Conservation (phyloP, 2,329 filamentous ascomycete genomes). For the Sporothrix euskadiensis region DNA sequence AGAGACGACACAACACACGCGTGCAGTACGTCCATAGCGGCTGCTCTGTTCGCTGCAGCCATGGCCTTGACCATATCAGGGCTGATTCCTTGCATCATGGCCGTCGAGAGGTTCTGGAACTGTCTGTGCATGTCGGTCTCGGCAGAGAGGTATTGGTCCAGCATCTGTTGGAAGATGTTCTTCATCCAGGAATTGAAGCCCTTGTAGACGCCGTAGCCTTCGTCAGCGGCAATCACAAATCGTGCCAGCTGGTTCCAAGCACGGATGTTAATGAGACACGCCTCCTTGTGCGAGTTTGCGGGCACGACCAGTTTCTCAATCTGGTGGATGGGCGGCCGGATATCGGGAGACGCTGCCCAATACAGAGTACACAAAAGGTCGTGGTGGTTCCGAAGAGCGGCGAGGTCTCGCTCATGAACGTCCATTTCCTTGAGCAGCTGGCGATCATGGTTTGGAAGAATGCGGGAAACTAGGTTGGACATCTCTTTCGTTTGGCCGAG, state of each 20-base stretch:
- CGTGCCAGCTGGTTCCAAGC: conserved; percentile 64
- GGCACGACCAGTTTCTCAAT: conserved; percentile 62
- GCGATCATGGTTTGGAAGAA: conserved; percentile 65
- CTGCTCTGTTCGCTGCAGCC: conserved; percentile 54
- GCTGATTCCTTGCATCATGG: conserved; percentile 47
- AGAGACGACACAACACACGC: conserved; percentile 52
- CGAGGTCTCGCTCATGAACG: conserved; percentile 61
- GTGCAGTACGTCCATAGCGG: conserved; percentile 55
- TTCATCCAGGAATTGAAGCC: conserved; percentile 60
- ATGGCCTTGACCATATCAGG: conserved; percentile 51
- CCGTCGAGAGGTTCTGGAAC: conserved; percentile 51
- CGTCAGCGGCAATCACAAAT: conserved; percentile 55
- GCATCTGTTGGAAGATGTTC: conserved; percentile 57
- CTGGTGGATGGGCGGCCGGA: conserved; percentile 55
- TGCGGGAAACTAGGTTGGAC: conserved; percentile 60
- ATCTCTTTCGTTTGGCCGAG: conserved; percentile 57
- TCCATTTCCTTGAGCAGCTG: conserved; percentile 64
- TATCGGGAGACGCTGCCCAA: conserved; percentile 59
- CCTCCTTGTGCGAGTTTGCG: conserved; percentile 64
- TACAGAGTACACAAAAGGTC: conserved; percentile 67
- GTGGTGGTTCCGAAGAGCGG: conserved; percentile 67
- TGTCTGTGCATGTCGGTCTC: conserved; percentile 59
- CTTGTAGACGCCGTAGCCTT: conserved; percentile 45
- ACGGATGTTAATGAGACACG: conserved; percentile 63
- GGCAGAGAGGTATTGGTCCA: conserved; percentile 59